Conservation (phyloP, 306 rosid genomes). For the Oxytropis ochrocephala region DNA sequence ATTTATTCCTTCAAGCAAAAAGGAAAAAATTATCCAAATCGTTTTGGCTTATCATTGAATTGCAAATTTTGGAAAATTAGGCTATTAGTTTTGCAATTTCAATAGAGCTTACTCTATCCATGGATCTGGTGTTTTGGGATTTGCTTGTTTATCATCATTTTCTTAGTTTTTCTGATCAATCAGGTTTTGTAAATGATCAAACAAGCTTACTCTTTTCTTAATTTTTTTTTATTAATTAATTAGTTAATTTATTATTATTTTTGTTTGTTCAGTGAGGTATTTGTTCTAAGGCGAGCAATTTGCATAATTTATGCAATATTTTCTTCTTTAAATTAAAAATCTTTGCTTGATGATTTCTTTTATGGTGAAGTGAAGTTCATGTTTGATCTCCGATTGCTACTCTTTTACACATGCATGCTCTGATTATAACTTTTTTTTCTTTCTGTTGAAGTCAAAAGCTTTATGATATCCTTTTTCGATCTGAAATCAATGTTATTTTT, state of each 20-base stretch:
- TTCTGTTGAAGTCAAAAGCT: not conserved
- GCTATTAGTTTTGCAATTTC: not conserved
- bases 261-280: not conserved
- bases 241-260: not conserved
- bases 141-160: not conserved
- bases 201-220: not conserved
- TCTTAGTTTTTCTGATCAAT: not conserved
- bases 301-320: not conserved
- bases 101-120: conserved; percentile 10
- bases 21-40: not conserved
- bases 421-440: not conserved
- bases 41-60: not conserved
- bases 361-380: not conserved
- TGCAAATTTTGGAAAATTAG: not conserved
- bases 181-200: not conserved
- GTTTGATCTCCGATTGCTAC: not conserved
- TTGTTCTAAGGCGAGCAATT: not conserved
- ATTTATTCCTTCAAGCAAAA: not conserved
- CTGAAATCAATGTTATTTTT: not conserved
- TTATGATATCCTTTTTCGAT: not conserved
- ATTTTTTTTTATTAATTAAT: not conserved
- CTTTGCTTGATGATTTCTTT: not conserved
- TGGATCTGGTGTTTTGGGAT: conserved; percentile 48
- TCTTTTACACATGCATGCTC: conserved; percentile 12
- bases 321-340: not conserved